Percentiles rank a stretch among this genome's conserved stretches.
These are phyloP conservation scores for Cercospora sesami DNA, from an alignment of 2,329 filamentous ascomycete species.

Conservation along the genomic window DNA sequence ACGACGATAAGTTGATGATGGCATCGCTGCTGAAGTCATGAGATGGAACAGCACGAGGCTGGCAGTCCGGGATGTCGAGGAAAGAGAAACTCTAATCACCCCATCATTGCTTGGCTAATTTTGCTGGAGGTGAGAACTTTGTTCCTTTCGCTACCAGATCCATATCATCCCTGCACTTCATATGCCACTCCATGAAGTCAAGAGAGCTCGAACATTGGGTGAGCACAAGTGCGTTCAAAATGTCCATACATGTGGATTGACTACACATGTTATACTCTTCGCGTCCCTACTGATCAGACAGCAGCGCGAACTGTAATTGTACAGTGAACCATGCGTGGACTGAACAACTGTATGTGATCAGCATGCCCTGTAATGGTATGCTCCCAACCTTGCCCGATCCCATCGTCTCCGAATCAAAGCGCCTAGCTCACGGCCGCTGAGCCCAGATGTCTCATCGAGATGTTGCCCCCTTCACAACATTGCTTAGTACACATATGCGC, in stretches of 20 bases:
- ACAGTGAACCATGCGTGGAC: neutral
- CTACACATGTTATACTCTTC: neutral
- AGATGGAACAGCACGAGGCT: neutral
- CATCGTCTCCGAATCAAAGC: slow-evolving; percentile 3
- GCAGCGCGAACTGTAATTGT: neutral
- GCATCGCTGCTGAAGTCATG: neutral
- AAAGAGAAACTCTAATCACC: neutral
- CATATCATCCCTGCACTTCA: slow-evolving; percentile 3
- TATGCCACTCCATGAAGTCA: neutral
- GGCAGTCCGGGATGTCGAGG: neutral
- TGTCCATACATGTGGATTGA: neutral
- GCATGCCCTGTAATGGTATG: slow-evolving; percentile 1
- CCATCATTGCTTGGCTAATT: neutral
- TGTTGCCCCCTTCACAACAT: neutral
- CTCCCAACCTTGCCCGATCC: neutral
- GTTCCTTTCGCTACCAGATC: slow-evolving; percentile 1
- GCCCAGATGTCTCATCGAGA: slow-evolving; percentile 1
- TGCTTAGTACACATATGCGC: neutral
- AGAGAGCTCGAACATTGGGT: neutral
- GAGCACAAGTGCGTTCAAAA: neutral
- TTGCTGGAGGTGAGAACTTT: neutral
- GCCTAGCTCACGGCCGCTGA: neutral
- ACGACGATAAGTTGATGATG: neutral
- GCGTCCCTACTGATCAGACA: neutral
- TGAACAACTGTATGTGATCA: neutral